Evolutionary conservation across 208 protist species (phyloP).

Genomic region (Crithidia bombi): DNA sequence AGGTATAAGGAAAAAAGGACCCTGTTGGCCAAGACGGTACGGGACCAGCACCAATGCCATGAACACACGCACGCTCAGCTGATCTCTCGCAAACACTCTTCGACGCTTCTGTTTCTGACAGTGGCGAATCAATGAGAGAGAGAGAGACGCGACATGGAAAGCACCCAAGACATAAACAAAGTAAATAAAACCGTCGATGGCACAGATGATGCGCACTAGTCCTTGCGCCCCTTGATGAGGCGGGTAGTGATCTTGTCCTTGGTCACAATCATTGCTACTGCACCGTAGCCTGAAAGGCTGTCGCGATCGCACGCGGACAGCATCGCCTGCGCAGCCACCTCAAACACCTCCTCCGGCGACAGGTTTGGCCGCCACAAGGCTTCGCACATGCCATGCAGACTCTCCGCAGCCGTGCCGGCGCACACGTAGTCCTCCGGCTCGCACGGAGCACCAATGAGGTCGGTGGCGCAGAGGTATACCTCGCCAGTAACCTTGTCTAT

Average conservation of each 20-base stretch:
- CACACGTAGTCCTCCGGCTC: constrained; percentile 97
- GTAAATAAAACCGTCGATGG: too few species aligned
- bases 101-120: too few species aligned
- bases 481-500: constrained; percentile 93
- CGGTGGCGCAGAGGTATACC: constrained; percentile 96
- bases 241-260: constrained; percentile 80
- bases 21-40: too few species aligned
- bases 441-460: constrained; percentile 96
- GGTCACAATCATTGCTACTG: constrained; percentile 92
- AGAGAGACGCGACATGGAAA: too few species aligned
- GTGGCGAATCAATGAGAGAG: too few species aligned
- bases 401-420: constrained; percentile 95
- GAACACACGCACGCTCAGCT: too few species aligned
- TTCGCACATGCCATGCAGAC: constrained; percentile 99
- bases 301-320: constrained; percentile 97
- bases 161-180: too few species aligned
- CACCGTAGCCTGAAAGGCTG: constrained; percentile 97
- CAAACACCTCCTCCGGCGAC: constrained; percentile 97
- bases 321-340: constrained; percentile 95
- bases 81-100: too few species aligned
- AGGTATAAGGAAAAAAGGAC: too few species aligned
- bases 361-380: constrained; percentile 95
- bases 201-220: constrained; percentile 70
- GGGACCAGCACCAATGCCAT: too few species aligned
- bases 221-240: constrained; percentile 90